These are phyloP conservation scores for Boletales sp. DNA, from an alignment of 768 basidiomycete species.

Conservation along the genomic window DNA sequence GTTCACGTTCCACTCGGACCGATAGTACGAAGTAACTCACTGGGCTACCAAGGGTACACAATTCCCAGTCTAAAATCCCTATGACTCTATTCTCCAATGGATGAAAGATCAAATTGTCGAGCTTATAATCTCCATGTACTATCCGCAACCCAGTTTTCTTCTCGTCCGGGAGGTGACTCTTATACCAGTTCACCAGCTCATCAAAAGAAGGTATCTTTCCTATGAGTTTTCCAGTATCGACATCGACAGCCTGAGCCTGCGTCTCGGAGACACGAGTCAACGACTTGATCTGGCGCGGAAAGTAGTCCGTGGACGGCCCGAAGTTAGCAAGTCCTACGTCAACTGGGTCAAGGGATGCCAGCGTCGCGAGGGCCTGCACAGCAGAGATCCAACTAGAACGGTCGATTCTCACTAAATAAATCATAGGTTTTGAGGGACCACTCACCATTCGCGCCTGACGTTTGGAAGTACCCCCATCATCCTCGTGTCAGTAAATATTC, in stretches of 20 bases:
- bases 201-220: slow-evolving; percentile 76
- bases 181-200: slow-evolving; percentile 76
- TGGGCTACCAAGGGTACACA: slow-evolving; percentile 91
- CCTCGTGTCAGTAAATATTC: slow-evolving; percentile 85
- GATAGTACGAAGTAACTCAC: slow-evolving; percentile 41
- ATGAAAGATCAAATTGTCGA: slow-evolving; percentile 97
- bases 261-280: slow-evolving; percentile 76
- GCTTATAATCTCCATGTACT: slow-evolving; percentile 96
- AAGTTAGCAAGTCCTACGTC: slow-evolving; percentile 67
- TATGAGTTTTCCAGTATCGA: slow-evolving; percentile 54
- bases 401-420: not conserved
- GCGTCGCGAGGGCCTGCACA: slow-evolving; percentile 62
- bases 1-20: not conserved
- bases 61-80: slow-evolving; percentile 96
- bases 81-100: slow-evolving; percentile 88
- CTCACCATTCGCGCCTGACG: slow-evolving; percentile 71
- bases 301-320: slow-evolving; percentile 77
- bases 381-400: slow-evolving; percentile 71
- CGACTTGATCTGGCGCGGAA: slow-evolving; percentile 90
- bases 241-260: slow-evolving; percentile 66
- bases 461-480: slow-evolving; percentile 65
- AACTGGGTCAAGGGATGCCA: slow-evolving; percentile 61
- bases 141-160: slow-evolving; percentile 71
- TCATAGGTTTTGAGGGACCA: slow-evolving; percentile 1
- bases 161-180: slow-evolving; percentile 72